Conservation (phyloP, 1,139 yeast species). For the Hansenula anomala region DNA sequence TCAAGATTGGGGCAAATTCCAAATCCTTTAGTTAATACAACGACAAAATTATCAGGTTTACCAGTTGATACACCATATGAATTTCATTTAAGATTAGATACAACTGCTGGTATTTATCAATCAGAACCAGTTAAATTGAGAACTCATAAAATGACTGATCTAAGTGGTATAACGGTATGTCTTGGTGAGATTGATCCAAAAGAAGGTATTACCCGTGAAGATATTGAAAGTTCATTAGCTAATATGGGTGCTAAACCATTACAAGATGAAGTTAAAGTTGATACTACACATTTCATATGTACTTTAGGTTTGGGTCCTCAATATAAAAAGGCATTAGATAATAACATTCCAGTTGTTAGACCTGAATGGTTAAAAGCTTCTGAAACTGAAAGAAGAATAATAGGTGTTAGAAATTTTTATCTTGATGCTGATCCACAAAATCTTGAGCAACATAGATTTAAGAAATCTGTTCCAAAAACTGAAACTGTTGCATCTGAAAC, state of each 20-base stretch:
- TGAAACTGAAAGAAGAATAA: constrained; percentile 81
- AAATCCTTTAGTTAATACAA: constrained; percentile 71
- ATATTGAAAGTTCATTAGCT: constrained; percentile 57
- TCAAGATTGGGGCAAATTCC: constrained; percentile 82
- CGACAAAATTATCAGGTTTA: constrained; percentile 87
- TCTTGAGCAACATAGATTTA: constrained; percentile 27
- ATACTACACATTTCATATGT: constrained; percentile 91
- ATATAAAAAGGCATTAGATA: constrained; percentile 72
- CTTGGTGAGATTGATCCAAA: constrained; percentile 70
- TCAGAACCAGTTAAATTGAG: constrained; percentile 67
- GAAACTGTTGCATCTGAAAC: too few relatives aligned
- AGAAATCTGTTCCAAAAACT: constrained; percentile 14
- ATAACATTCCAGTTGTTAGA: constrained; percentile 89
- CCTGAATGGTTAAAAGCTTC: constrained; percentile 98
- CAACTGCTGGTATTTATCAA: constrained; percentile 81
- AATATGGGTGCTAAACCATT: constrained; percentile 83
- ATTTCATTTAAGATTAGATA: constrained; percentile 75
- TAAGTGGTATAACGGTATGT: constrained; percentile 90
- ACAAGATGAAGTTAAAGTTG: constrained; percentile 71
- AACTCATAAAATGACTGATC: constrained; percentile 95
- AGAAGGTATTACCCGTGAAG: constrained; percentile 54
- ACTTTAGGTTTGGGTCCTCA: constrained; percentile 60
- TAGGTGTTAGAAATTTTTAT: constrained; percentile 87
- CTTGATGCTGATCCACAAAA: constrained; percentile 38
- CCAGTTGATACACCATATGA: constrained; percentile 81